Percentiles rank a stretch among this genome's conserved stretches.
phyloP scores from a whole-genome alignment of 2,329 filamentous ascomycete genomes.

The Escovopsis sp. region DNA sequence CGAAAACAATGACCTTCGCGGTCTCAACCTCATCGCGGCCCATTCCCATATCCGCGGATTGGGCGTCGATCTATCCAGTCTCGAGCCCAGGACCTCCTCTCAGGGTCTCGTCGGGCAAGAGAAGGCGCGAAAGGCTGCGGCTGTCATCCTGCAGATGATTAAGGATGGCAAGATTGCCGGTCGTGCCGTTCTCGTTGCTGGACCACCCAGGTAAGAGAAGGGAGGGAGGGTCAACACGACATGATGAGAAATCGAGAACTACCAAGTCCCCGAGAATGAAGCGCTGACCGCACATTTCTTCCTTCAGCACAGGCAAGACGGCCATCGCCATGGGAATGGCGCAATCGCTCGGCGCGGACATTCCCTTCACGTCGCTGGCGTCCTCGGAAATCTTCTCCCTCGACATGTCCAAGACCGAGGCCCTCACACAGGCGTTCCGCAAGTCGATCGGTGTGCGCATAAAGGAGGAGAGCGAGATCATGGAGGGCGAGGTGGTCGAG shows the following conservation, averaged over 20 bases:
- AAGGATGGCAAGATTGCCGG: constrained; percentile 98
- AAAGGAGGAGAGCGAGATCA: constrained; percentile 98
- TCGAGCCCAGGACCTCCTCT: constrained; percentile 72
- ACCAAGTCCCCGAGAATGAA: neutral
- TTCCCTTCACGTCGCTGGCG: constrained; percentile 90
- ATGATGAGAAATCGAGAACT: neutral
- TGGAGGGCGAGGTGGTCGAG: constrained; percentile 97
- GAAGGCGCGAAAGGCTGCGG: constrained; percentile 90
- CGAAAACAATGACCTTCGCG: constrained; percentile 89
- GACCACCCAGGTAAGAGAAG: constrained; percentile 57
- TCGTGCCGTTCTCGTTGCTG: constrained; percentile 84
- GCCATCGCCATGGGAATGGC: constrained; percentile 99
- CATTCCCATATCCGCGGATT: constrained; percentile 96
- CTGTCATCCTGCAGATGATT: constrained; percentile 95
- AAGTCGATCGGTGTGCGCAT: constrained; percentile 97
- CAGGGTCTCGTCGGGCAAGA: constrained; percentile 94
- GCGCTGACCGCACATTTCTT: neutral
- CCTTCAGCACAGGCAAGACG: constrained; percentile 78
- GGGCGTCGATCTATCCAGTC: constrained; percentile 78
- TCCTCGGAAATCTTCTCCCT: constrained; percentile 96
- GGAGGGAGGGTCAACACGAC: neutral
- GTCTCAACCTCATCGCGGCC: constrained; percentile 92
- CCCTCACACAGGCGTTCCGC: constrained; percentile 94
- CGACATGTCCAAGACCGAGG: constrained; percentile 99
- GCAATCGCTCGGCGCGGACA: constrained; percentile 83